Conservation (phyloP, 768 basidiomycete genomes). For the Plicaturopsis crispa region DNA sequence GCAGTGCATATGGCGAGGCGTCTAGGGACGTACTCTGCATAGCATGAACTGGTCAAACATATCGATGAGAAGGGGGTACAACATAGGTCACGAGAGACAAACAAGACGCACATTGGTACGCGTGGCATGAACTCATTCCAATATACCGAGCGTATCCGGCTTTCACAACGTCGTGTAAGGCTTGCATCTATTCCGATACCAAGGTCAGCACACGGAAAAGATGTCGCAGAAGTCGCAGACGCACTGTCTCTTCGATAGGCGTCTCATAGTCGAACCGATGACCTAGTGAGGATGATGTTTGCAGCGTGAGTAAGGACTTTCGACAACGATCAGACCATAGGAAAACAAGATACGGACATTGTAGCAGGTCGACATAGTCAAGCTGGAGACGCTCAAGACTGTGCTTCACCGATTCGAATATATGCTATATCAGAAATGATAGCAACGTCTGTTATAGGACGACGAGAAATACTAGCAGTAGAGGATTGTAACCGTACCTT, state of each 20-base stretch:
- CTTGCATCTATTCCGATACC: constrained; percentile 42
- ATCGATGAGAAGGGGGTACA: background rate
- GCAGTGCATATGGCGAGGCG: background rate
- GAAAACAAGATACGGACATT: constrained; percentile 40
- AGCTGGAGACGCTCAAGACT: constrained; percentile 61
- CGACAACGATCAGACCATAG: constrained; percentile 15
- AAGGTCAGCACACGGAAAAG: constrained; percentile 11
- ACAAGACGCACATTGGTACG: constrained; percentile 40
- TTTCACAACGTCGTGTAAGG: constrained; percentile 60
- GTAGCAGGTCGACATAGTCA: constrained; percentile 72
- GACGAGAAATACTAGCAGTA: too few species aligned
- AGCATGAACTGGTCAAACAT: constrained; percentile 30
- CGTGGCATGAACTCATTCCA: constrained; percentile 51
- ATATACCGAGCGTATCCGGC: constrained; percentile 57
- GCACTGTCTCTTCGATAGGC: constrained; percentile 20
- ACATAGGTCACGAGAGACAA: too few species aligned
- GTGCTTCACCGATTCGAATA: constrained; percentile 60
- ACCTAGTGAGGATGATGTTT: too few species aligned
- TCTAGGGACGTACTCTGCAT: constrained; percentile 40
- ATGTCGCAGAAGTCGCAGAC: background rate
- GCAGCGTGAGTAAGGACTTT: constrained; percentile 18
- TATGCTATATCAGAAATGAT: constrained; percentile 36
- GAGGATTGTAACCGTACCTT: constrained; percentile 28
- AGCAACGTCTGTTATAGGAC: too few species aligned
- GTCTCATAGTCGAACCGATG: constrained; percentile 24